A percentile compares a stretch with the other conserved stretches of the same genome.
These are phyloP conservation scores for Paspalum vaginatum DNA, from an alignment of 176 grass and related monocot genomes.

Conservation along the genomic window DNA sequence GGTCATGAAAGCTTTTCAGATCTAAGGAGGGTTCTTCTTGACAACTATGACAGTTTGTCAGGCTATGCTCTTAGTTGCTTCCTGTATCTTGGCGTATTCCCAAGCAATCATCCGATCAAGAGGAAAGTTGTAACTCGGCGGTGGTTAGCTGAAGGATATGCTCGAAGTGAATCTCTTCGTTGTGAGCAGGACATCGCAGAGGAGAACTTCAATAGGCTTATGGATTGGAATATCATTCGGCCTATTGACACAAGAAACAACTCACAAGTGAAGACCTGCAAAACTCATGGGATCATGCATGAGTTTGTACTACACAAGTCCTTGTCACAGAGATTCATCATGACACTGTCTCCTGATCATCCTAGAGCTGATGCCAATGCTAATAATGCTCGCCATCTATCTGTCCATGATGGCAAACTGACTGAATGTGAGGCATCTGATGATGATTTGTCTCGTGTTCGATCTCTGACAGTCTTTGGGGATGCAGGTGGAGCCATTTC, in stretches of 20 bases:
- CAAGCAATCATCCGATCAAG: conserved; percentile 7
- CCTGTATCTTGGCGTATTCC: conserved; percentile 40
- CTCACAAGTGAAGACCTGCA: conserved; percentile 32
- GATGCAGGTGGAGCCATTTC: conserved; percentile 18
- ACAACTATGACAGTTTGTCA: conserved; percentile 35
- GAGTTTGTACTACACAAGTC: conserved; percentile 40
- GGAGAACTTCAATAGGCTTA: conserved; percentile 18
- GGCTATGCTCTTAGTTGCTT: conserved; percentile 25
- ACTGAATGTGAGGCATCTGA: not conserved
- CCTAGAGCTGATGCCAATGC: not conserved
- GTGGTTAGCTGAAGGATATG: conserved; percentile 51
- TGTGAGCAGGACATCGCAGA: conserved; percentile 33
- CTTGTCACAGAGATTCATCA: conserved; percentile 19
- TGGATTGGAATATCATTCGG: conserved; percentile 22
- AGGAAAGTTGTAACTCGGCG: conserved; percentile 36
- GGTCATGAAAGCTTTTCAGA: conserved; percentile 16
- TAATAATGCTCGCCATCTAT: conserved; percentile 31
- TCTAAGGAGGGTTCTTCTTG: conserved; percentile 27
- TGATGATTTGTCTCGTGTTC: conserved; percentile 33
- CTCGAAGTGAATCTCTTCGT: not conserved
- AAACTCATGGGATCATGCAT: conserved; percentile 40
- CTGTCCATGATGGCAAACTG: conserved; percentile 14
- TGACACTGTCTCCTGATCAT: not conserved
- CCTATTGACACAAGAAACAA: conserved; percentile 30
- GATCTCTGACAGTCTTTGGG: conserved; percentile 36